Evolutionary conservation across 2,329 filamentous ascomycete species (phyloP), one percentile per base, ranked within the genome.

Genomic region (Myriosclerotinia curreyana): DNA sequence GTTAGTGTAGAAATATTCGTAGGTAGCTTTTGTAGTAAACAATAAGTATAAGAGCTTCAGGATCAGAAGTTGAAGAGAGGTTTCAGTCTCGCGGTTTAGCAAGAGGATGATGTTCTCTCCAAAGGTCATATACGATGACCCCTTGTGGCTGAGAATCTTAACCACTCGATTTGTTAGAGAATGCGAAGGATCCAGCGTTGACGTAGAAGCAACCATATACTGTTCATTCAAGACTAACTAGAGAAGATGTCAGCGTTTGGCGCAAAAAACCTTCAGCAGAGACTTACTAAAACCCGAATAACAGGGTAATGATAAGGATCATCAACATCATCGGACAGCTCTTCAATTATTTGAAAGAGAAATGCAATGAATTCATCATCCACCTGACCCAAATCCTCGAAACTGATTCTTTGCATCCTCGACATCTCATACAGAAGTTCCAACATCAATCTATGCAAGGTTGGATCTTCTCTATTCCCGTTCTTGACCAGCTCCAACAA

Each of bases 1-100:
- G 74, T 99, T 99, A 36, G 92, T 97, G 77, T 98, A 99, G 74
- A 99, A 99, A 77, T 98, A 99, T 77, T 99, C 95, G 75, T 95
- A 92, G 0, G 95, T 99, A 20, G 89, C 85, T 64, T 86, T 86
- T 12, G 92, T 98, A 5, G 93, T 96, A 77, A 99, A 99, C 12
- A 99, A 83, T 44, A 99, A 85, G 77, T 98, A 99, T 36, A 99
- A 81, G 5, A 97, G 85, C 77, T 99, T 99, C 50, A 99, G 82
- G 66, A 98, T 98, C n/a, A 99, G 83, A 34, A 99, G 83, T 76
- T 99, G 96, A 46, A 96, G 84, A 1, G 92, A 94, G 0, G 95
- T 96, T 76, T 98, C 93, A 12, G 90, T 92, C 80, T 98, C 95
- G 71, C 95, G 88, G 75, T 99, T 99, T 48, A 99, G 82, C 1